phyloP scores from a whole-genome alignment of 768 basidiomycete species.

The Auricularia sp. region DNA sequence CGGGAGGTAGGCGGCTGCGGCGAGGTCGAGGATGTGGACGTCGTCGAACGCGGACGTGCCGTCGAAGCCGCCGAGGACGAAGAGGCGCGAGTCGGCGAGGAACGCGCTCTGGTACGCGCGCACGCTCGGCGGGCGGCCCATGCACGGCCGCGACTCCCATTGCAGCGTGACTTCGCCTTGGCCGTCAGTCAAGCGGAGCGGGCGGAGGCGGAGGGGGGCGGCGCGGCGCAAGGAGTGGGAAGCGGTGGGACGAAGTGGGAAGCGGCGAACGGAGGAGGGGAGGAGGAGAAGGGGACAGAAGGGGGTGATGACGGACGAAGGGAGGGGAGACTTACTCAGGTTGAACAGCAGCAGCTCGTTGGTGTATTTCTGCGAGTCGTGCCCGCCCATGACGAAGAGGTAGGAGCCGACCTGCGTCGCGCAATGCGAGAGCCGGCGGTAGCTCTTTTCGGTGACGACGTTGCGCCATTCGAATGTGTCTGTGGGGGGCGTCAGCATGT shows the following conservation, averaged over 20 bases:
- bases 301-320: too few species aligned
- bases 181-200: neutral
- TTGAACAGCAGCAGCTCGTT: slow-evolving; percentile 74
- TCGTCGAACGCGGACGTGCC: slow-evolving; percentile 60
- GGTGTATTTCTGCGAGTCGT: slow-evolving; percentile 65
- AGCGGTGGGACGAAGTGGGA: too few species aligned
- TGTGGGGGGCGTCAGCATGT: slow-evolving; percentile 12
- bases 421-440: slow-evolving; percentile 72
- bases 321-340: slow-evolving; percentile 44
- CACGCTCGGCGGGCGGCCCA: slow-evolving; percentile 57
- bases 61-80: slow-evolving; percentile 75
- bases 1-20: slow-evolving; percentile 78
- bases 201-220: neutral
- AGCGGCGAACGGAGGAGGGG: too few species aligned
- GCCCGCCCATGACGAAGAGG: slow-evolving; percentile 82
- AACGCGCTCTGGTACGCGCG: slow-evolving; percentile 82
- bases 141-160: slow-evolving; percentile 63
- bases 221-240: too few species aligned
- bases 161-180: slow-evolving; percentile 57
- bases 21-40: slow-evolving; percentile 75
- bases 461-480: slow-evolving; percentile 25
- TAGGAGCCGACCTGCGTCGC: slow-evolving; percentile 88
- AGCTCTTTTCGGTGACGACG: slow-evolving; percentile 24
- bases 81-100: slow-evolving; percentile 74
- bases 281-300: too few species aligned